phyloP scores from a whole-genome alignment of 2,329 filamentous ascomycete species.

The Aspergillus pseudoglaucus region DNA sequence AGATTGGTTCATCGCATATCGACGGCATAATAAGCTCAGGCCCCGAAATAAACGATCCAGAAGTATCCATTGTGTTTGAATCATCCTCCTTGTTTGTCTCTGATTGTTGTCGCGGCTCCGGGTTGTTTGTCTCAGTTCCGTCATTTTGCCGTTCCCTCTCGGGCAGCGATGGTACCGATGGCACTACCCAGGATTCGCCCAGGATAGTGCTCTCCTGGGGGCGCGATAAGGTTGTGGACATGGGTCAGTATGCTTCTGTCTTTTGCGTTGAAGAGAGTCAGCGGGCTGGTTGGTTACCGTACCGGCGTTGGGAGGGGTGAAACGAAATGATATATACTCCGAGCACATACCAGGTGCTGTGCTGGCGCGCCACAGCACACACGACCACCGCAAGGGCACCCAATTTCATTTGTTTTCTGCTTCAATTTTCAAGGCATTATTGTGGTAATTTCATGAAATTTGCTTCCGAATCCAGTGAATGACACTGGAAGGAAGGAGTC shows the following conservation, averaged over 20 bases:
- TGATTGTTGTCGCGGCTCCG: constrained; percentile 5
- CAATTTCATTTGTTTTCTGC: too few relatives aligned
- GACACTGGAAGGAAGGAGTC: too few relatives aligned
- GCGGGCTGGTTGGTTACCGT: too few relatives aligned
- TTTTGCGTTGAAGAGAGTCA: not conserved
- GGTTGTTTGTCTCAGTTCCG: constrained; percentile 6
- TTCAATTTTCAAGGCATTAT: too few relatives aligned
- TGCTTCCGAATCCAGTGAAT: too few relatives aligned
- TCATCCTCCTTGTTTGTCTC: constrained; percentile 9
- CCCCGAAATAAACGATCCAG: constrained; percentile 25
- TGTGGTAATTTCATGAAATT: too few relatives aligned
- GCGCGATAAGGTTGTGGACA: not conserved
- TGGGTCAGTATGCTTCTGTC: not conserved
- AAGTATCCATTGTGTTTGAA: constrained; percentile 17
- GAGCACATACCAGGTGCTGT: too few relatives aligned
- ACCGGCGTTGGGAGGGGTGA: too few relatives aligned
- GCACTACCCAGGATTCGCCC: constrained; percentile 35
- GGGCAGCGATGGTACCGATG: constrained; percentile 10
- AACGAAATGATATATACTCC: too few relatives aligned
- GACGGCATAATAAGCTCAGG: constrained; percentile 37
- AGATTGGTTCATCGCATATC: constrained; percentile 26
- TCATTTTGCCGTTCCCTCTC: constrained; percentile 8
- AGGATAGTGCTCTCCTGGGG: constrained; percentile 14
- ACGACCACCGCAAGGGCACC: too few relatives aligned
- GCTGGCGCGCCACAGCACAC: too few relatives aligned